A percentile compares a stretch with the other conserved stretches of the same genome.
These are phyloP conservation scores for Rhinocladiella similis DNA, from an alignment of 2,329 filamentous ascomycete genomes.

Conservation along the genomic window DNA sequence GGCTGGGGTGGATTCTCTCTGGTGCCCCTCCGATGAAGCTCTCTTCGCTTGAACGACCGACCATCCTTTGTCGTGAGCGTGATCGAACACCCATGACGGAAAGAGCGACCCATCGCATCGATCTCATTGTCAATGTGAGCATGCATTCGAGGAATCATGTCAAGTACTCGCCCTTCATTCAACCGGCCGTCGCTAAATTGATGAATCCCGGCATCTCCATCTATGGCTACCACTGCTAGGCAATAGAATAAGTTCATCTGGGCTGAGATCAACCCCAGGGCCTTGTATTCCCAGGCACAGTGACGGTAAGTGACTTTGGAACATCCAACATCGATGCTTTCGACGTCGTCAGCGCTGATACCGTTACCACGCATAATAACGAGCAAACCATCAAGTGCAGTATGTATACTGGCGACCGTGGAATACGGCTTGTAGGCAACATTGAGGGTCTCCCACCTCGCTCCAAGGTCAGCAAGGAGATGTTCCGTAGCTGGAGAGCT, in stretches of 20 bases:
- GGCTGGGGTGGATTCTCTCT: conserved; percentile 1
- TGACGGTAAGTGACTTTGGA: conserved; percentile 4
- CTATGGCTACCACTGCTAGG: conserved; percentile 2
- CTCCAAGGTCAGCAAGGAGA: conserved; percentile 35
- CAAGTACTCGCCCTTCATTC: neutral
- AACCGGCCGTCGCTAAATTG: conserved; percentile 1
- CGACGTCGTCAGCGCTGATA: conserved; percentile 3
- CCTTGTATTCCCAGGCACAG: conserved; percentile 6
- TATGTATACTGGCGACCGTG: conserved; percentile 38
- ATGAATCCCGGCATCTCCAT: conserved; percentile 4
- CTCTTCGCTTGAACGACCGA: neutral
- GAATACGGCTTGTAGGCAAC: conserved; percentile 41
- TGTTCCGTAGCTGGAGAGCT: conserved; percentile 20
- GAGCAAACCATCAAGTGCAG: conserved; percentile 36
- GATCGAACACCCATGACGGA: conserved; percentile 1
- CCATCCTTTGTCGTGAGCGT: neutral
- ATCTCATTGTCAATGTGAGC: conserved; percentile 6
- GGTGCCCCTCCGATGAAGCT: neutral
- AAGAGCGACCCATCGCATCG: conserved; percentile 1
- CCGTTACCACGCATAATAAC: conserved; percentile 3
- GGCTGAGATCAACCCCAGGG: neutral
- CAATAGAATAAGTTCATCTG: conserved; percentile 8
- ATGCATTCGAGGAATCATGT: conserved; percentile 5
- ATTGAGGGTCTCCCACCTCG: conserved; percentile 36
- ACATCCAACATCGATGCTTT: conserved; percentile 3